Base-by-base conservation (phyloP, 2,329 filamentous ascomycete genomes). In the Talaromyces sp. region DNA sequence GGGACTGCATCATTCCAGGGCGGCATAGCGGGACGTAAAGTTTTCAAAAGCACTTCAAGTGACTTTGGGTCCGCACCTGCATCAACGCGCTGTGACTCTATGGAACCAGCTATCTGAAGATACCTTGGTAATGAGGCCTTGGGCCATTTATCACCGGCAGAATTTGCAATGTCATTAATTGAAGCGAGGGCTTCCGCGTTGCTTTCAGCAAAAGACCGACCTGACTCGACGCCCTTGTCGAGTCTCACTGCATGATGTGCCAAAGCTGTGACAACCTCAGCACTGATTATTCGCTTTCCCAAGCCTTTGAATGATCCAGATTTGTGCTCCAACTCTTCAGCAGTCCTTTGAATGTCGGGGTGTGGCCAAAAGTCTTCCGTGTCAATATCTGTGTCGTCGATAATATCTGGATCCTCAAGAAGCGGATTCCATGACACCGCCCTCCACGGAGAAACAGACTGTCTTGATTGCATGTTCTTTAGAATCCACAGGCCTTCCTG, bases 181-280 rank as follows among this genome's bases (percentile, higher is more conserved):
- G 52, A 52, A 35, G 56, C 27, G 35, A 61, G 50, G 19, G 19
- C 38, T 35, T 59, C 56, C 17, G 56, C 35, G 26, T 48, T 38
- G 52, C 58, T 35, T 56, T 21, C 27, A 27, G 19, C 31, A 65
- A 76, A 32, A 51, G 79, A 79, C 24, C 78, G 65, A 58, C 76
- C 77, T 48, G 80, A 68, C 12, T 69, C 66, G 31, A 85, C 72
- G 38, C n/a, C n/a, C 8, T n/a, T 38, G 29, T 54, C 50, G 26
- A 55, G 54, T 43, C 35, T 58, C 38, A 54, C 56, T 35, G 59
- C 59, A 54, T 61, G 56, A 38, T 29, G 48, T 38, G 41, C 52
- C 46, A 85, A 77, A 6, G 82, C 80, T 56, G 79, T 74, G 27
- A 86, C 77, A 11, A 87, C 78, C 69, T 88, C 85, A 48, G 77